These are phyloP conservation scores for Ceratocystis smalleyi DNA, from an alignment of 2,329 filamentous ascomycete genomes.

Conservation along the genomic window DNA sequence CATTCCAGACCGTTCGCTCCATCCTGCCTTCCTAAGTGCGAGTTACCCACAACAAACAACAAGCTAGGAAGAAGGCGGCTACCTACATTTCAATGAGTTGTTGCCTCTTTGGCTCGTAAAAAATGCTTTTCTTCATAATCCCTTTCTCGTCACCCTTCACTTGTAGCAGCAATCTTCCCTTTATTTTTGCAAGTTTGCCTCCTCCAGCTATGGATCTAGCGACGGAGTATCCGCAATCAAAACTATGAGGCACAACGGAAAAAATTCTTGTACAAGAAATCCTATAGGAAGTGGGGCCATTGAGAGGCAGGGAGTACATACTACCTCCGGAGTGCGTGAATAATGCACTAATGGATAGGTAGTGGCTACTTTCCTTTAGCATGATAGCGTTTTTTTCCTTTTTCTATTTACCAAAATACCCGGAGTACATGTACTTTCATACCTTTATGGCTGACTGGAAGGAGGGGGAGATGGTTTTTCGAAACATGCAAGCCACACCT, in stretches of 20 bases:
- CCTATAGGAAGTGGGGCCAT: not conserved
- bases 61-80: not conserved
- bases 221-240: constrained; percentile 10
- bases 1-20: constrained; percentile 7
- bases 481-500: not conserved
- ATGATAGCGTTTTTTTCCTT: not conserved
- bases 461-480: not conserved
- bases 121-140: not conserved
- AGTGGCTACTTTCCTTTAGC: not conserved
- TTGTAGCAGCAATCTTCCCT: not conserved
- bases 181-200: constrained; percentile 3
- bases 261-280: not conserved
- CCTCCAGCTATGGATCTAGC: constrained; percentile 4
- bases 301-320: not conserved
- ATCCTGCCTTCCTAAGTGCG: not conserved
- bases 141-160: not conserved
- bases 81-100: constrained; percentile 3
- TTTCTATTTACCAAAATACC: not conserved
- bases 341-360: not conserved
- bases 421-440: not conserved
- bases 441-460: not conserved
- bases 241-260: not conserved
- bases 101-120: not conserved
- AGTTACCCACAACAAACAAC: constrained; percentile 1
- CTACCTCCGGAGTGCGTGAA: not conserved